Conservation (phyloP, 495 filamentous ascomycete species). For the Neurospora tetraspora region DNA sequence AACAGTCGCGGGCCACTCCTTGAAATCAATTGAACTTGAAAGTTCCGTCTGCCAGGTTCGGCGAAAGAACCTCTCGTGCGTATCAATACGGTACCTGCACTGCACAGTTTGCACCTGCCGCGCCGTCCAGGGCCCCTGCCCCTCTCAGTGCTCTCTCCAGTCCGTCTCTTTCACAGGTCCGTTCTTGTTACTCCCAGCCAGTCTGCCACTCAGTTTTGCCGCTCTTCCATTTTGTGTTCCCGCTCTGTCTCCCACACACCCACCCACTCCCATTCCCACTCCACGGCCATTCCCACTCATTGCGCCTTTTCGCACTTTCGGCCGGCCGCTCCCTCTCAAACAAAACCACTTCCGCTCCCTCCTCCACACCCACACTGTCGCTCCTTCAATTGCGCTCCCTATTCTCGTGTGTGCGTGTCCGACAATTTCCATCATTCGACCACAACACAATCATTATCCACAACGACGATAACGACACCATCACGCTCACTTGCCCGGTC, state of each 20-base stretch:
- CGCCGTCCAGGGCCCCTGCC: not conserved
- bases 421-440: not conserved
- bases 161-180: not conserved
- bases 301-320: not conserved
- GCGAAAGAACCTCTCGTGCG: not conserved
- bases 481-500: not conserved
- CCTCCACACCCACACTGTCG: slow-evolving; percentile 14
- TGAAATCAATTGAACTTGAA: not conserved
- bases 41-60: not conserved
- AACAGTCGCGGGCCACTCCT: not conserved
- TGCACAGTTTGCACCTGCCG: not conserved
- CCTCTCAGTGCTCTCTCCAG: not conserved
- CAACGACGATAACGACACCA: slow-evolving; percentile 1
- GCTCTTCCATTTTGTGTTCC: not conserved
- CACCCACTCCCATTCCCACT: not conserved
- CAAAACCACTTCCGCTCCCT: slow-evolving; percentile 22
- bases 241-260: not conserved
- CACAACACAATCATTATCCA: slow-evolving; percentile 10
- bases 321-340: slow-evolving; percentile 12
- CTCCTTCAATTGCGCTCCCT: slow-evolving; percentile 15
- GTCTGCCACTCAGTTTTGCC: not conserved
- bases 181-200: not conserved
- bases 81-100: not conserved
- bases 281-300: not conserved
- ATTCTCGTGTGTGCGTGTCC: slow-evolving; percentile 8